A percentile compares a stretch with the other conserved stretches of the same genome.
phyloP scores from a whole-genome alignment of 1,284 basidiomycete genomes.

The Inonotus hispidus region DNA sequence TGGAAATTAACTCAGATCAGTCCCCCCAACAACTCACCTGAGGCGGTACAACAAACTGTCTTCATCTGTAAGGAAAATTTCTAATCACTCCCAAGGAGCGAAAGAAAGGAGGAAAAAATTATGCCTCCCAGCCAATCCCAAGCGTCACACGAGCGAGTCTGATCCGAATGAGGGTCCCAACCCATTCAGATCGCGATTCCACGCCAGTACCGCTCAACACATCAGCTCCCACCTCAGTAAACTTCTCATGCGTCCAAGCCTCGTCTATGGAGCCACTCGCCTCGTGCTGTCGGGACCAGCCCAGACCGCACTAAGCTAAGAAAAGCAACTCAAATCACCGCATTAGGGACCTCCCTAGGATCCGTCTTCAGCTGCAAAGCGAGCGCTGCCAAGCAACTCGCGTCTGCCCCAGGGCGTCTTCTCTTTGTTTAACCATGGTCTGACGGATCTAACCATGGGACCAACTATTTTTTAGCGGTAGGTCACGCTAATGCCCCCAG shows the following conservation, averaged over 20 bases:
- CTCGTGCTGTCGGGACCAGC: background rate
- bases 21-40: background rate
- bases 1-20: too few relatives aligned
- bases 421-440: conserved; percentile 9
- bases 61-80: background rate
- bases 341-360: conserved; percentile 11
- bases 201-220: background rate
- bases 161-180: conserved; percentile 7
- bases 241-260: conserved; percentile 3
- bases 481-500: conserved; percentile 9
- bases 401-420: conserved; percentile 16
- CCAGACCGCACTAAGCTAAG: background rate
- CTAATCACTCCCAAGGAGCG: background rate
- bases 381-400: background rate
- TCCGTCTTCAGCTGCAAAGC: conserved; percentile 10
- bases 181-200: conserved; percentile 4
- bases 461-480: conserved; percentile 14
- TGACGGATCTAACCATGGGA: conserved; percentile 14
- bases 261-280: background rate
- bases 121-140: background rate
- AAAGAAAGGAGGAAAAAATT: background rate
- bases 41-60: background rate
- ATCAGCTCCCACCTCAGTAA: background rate
- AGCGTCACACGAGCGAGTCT: background rate
- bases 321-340: background rate